A percentile compares a stretch with the other conserved stretches of the same genome.
Conservation (phyloP, 305 asterid genomes). For the Lippia alba region DNA sequence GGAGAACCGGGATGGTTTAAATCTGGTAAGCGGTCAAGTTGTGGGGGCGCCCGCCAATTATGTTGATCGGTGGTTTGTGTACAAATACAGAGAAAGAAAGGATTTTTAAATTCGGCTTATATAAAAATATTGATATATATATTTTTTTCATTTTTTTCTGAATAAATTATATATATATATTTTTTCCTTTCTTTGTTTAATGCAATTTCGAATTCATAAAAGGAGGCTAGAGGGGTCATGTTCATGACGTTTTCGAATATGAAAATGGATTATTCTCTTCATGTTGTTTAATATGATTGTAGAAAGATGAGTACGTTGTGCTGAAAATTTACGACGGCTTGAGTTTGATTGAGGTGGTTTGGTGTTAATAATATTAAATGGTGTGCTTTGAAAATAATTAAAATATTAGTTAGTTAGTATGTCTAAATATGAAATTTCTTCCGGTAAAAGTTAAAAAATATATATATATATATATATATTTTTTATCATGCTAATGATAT, state of each 20-base stretch:
- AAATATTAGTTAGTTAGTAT: background rate
- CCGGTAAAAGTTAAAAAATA: no score
- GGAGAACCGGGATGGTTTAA: conserved; percentile 27
- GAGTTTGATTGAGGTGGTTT: background rate
- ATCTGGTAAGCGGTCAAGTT: conserved; percentile 38
- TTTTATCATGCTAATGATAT: no score
- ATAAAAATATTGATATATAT: background rate
- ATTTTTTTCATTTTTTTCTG: background rate
- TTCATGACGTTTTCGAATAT: conserved; percentile 2
- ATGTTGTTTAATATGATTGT: background rate
- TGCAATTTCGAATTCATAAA: conserved; percentile 4
- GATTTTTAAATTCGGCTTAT: background rate
- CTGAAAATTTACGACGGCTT: conserved; percentile 1
- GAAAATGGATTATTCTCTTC: background rate
- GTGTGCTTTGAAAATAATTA: no score
- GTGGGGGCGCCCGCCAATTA: conserved; percentile 28
- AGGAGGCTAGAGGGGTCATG: conserved; percentile 20
- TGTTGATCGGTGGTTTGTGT: conserved; percentile 6
- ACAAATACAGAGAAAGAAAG: background rate
- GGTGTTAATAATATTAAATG: background rate
- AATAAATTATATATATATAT: background rate
- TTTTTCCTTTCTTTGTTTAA: background rate
- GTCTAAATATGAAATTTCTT: no score
- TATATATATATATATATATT: no score
- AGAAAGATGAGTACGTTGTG: background rate